A percentile compares a stretch with the other conserved stretches of the same genome.
phyloP scores from a whole-genome alignment of 345 rosid species.

The Eucalyptus camaldulensis region DNA sequence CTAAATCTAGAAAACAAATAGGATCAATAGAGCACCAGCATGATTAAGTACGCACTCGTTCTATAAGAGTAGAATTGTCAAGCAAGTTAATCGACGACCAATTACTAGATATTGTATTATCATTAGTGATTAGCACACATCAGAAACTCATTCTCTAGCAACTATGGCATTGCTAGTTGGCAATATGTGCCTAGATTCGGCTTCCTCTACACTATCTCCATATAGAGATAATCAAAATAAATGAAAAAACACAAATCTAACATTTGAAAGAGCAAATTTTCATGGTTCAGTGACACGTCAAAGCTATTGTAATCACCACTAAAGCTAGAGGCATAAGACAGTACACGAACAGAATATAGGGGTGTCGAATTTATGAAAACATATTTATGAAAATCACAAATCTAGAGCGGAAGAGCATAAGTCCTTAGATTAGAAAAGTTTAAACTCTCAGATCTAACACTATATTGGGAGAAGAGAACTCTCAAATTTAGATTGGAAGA shows the following conservation, averaged over 20 bases:
- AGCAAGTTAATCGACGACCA: not conserved
- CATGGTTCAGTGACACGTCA: rapidly evolving
- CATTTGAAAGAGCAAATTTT: not conserved
- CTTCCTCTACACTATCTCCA: not conserved
- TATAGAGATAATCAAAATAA: not conserved
- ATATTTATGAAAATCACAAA: no score
- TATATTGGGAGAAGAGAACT: not conserved
- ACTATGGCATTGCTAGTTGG: not conserved
- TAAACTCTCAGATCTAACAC: no score
- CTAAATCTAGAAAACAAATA: not conserved
- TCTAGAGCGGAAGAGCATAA: not conserved
- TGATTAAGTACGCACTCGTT: not conserved
- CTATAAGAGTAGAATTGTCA: not conserved
- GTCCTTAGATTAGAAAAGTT: not conserved
- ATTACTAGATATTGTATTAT: not conserved
- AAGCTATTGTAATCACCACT: no score
- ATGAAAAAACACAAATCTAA: not conserved
- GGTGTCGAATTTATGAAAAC: not conserved
- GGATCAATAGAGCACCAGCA: not conserved
- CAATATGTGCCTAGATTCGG: rapidly evolving
- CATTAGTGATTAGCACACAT: not conserved
- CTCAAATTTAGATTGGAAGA: not conserved
- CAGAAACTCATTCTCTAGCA: not conserved
- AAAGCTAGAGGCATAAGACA: rapidly evolving
- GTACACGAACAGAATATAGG: not conserved